phyloP scores from a whole-genome alignment of 2,329 filamentous ascomycete genomes.

The Zymoseptoria tritici region DNA sequence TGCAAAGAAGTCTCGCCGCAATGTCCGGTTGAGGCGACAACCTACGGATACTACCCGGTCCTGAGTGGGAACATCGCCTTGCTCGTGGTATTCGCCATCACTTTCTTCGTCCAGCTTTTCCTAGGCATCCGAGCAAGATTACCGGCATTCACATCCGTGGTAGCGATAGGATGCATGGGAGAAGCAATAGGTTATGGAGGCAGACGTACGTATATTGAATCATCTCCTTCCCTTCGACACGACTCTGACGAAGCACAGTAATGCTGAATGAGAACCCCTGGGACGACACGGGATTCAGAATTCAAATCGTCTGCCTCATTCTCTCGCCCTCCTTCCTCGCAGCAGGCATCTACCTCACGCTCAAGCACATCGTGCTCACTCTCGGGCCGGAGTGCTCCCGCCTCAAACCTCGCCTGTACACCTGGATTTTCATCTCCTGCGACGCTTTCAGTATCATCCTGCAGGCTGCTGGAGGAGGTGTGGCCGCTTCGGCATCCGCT shows the following conservation, averaged over 20 bases:
- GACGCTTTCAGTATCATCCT: constrained; percentile 41
- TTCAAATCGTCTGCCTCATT: constrained; percentile 39
- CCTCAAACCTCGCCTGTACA: constrained; percentile 39
- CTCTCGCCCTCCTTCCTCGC: constrained; percentile 40
- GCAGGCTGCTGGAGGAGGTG: constrained; percentile 39
- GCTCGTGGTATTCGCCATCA: constrained; percentile 30
- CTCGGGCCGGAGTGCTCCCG: constrained; percentile 37
- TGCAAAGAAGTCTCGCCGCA: constrained; percentile 25
- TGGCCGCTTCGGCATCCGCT: constrained; percentile 32
- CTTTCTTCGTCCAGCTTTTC: constrained; percentile 29
- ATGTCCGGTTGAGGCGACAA: constrained; percentile 32
- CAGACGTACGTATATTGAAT: constrained; percentile 15
- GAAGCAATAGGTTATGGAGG: constrained; percentile 40
- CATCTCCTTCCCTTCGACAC: neutral
- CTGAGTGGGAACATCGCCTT: constrained; percentile 35
- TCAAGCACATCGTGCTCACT: constrained; percentile 41
- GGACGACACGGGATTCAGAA: constrained; percentile 34
- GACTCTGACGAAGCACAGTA: constrained; percentile 9
- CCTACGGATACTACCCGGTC: constrained; percentile 36
- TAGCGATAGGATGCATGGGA: constrained; percentile 34
- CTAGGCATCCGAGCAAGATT: constrained; percentile 31
- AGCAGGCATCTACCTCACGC: constrained; percentile 41
- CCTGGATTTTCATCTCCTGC: constrained; percentile 45
- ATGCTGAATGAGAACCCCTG: constrained; percentile 38
- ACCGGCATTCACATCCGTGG: constrained; percentile 35